Conservation (phyloP, 768 basidiomycete genomes). For the Phanerodontia chrysosporium region DNA sequence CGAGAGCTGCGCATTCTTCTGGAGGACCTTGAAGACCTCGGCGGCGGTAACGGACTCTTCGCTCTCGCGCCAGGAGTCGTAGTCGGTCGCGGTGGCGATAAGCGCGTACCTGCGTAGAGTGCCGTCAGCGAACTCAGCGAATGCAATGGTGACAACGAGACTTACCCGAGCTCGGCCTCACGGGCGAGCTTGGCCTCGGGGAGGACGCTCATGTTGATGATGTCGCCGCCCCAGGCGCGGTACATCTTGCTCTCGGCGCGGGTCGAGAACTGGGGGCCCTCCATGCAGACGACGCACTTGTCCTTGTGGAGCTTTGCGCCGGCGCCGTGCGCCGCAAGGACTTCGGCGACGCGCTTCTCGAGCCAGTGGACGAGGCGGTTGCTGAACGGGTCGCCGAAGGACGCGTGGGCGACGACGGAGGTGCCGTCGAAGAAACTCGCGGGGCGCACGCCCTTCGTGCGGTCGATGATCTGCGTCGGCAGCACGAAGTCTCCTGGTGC, state of each 20-base stretch:
- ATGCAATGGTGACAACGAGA: no score
- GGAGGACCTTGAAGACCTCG: constrained; percentile 86
- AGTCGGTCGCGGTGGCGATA: constrained; percentile 89
- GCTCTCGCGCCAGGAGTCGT: constrained; percentile 89
- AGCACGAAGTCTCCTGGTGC: constrained; percentile 84
- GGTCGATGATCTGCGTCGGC: constrained; percentile 91
- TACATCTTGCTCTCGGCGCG: constrained; percentile 95
- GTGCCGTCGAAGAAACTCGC: constrained; percentile 84
- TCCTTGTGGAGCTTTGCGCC: constrained; percentile 67
- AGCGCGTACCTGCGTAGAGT: constrained; percentile 72
- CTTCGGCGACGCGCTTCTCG: constrained; percentile 56
- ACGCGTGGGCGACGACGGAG: constrained; percentile 83
- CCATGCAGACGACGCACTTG: constrained; percentile 93
- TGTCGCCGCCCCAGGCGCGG: constrained; percentile 84
- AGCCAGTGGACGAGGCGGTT: constrained; percentile 60
- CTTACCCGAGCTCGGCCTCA: constrained; percentile 89
- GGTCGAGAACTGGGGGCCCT: constrained; percentile 98
- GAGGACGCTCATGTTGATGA: constrained; percentile 96
- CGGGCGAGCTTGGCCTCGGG: constrained; percentile 97
- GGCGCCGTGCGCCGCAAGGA: constrained; percentile 50
- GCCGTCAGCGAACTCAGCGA: neutral
- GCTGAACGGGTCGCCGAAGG: constrained; percentile 92
- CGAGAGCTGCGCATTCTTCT: constrained; percentile 82
- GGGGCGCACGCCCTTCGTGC: constrained; percentile 91
- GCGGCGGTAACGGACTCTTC: constrained; percentile 83